Conservation (phyloP, 129 eudicot genomes). For the Mikania micrantha region DNA sequence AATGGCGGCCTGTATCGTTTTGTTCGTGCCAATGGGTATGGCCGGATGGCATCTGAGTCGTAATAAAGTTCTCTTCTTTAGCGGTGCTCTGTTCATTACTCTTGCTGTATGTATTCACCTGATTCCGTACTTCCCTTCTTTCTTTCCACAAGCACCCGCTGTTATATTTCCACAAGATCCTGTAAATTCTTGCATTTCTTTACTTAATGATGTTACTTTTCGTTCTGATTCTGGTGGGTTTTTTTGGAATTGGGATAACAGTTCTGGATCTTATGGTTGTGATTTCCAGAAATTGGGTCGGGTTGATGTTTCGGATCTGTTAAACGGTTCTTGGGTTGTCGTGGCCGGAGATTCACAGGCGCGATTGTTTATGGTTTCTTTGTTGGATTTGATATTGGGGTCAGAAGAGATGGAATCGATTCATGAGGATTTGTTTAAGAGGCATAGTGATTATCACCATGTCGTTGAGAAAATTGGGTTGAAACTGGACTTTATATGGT, state of each 20-base stretch:
- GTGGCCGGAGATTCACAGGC: constrained; percentile 98
- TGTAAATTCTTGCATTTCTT: constrained; percentile 42
- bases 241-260: constrained; percentile 51
- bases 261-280: constrained; percentile 32
- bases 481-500: constrained; percentile 88
- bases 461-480: constrained; percentile 62
- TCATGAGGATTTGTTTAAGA: constrained; percentile 75
- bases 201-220: constrained; percentile 39
- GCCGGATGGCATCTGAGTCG: constrained; percentile 99
- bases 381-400: constrained; percentile 61
- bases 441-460: constrained; percentile 82
- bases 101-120: constrained; percentile 89
- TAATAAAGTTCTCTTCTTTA: constrained; percentile 84
- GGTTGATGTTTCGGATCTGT: constrained; percentile 67
- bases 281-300: constrained; percentile 61
- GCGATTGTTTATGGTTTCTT: constrained; percentile 58
- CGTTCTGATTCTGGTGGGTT: constrained; percentile 18
- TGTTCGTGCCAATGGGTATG: constrained; percentile 94
- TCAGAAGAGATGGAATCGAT: constrained; percentile 46
- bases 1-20: constrained; percentile 80
- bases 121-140: constrained; percentile 70
- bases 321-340: constrained; percentile 92
- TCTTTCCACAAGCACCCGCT: constrained; percentile 24
- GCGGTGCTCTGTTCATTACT: constrained; percentile 83
- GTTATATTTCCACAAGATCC: constrained; percentile 31